phyloP scores from a whole-genome alignment of 2,329 filamentous ascomycete genomes.

The Aschersonia sp. region DNA sequence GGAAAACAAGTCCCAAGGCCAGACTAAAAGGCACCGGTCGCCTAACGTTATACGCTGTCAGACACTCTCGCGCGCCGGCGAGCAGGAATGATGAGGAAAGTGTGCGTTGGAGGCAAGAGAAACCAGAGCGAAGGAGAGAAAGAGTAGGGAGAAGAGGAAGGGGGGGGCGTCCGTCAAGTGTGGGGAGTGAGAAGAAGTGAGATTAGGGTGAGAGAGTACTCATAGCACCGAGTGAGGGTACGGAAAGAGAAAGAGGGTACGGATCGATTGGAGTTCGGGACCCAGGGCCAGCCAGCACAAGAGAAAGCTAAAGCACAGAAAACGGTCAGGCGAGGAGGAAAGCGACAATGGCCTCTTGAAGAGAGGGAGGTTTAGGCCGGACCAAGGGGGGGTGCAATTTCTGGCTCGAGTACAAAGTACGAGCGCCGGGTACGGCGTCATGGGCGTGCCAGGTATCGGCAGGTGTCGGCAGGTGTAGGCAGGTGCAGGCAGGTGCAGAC shows the following conservation, averaged over 20 bases:
- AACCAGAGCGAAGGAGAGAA: neutral
- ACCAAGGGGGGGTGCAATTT: neutral
- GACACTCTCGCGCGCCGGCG: neutral
- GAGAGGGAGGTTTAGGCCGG: neutral
- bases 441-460: no score
- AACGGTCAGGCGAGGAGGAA: neutral
- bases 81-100: constrained; percentile 1
- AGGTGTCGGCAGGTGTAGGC: neutral
- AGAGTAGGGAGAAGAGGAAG: constrained; percentile 1
- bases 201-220: neutral
- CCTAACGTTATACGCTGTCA: neutral
- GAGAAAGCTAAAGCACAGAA: constrained; percentile 3
- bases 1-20: neutral
- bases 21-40: neutral
- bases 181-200: constrained; percentile 1
- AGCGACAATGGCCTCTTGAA: neutral
- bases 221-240: neutral
- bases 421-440: neutral
- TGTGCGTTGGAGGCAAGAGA: neutral
- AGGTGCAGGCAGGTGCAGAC: neutral
- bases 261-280: neutral
- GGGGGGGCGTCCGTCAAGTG: neutral
- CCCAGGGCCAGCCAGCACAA: neutral
- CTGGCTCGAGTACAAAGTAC: neutral
- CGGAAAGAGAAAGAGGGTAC: neutral